Base-by-base conservation (phyloP, 2,329 filamentous ascomycete genomes). In the Pseudogymnoascus sp. region DNA sequence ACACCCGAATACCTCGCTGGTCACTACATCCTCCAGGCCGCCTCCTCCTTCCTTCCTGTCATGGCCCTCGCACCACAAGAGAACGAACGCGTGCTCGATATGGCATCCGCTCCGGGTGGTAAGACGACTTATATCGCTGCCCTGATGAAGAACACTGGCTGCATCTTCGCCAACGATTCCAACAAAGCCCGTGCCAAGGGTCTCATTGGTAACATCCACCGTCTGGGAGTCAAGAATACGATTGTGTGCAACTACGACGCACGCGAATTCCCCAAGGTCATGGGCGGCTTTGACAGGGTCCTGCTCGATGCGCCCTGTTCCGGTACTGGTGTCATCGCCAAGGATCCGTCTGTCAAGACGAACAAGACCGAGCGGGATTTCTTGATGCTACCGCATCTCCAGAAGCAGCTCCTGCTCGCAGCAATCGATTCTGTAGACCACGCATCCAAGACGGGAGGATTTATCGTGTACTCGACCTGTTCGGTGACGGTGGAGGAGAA, bases 301-400 rank as follows among this genome's bases (percentile, higher is more conserved):
- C 79, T 97, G 52, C 89, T 97, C 63, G 92, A 99, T 77, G 92
- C 92, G 1, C 94, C 94, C 4, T 97, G 94, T 78, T 96, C 92
- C 2, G 93, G 94, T 69, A 99, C 94, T 0, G 94, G 94, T 70
- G 94, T 99, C 72, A 99, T 99, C 68, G 89, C 92, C 66, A 99
- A 99, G 79, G 94, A 99, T 76, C 85, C 93, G 33, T 91, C 89
- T 67, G 92, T 99, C 69, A 99, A 99, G 83, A 97, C 93, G 23
- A 97, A 97, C 81, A 97, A 97, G 81, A 95, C 90, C 10, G 91
- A 96, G 73, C 88, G 88, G 67, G 94, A 99, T 75, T 99, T 99
- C 79, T 84, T 97, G 75, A 86, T 89, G 71, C 84, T 99, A 61
- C 92, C 94, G 0, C 94, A 99, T 76, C 84, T 91, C 64, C 94